Evolutionary conservation across 2,329 filamentous ascomycete species (phyloP).

Genomic region (Fusarium multiceps): DNA sequence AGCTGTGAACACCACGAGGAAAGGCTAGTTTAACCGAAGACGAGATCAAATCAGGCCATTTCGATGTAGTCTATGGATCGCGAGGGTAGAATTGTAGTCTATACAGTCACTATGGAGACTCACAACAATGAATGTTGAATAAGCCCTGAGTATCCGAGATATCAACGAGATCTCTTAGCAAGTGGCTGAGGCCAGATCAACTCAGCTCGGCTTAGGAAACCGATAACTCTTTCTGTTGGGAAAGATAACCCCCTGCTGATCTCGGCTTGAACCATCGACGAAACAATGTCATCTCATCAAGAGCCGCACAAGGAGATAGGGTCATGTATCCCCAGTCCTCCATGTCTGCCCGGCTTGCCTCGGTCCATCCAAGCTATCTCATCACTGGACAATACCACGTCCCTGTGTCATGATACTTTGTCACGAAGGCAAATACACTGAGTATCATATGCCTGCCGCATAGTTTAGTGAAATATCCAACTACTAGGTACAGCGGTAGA

Average conservation of each 20-base stretch:
- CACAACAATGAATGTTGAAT: neutral
- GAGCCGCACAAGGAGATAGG: neutral
- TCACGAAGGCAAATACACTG: neutral
- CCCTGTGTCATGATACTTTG: neutral
- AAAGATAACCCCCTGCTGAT: constrained; percentile 1
- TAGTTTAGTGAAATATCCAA: constrained; percentile 4
- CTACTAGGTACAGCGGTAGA: neutral
- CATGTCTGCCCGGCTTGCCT: constrained; percentile 15
- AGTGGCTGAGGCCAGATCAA: constrained; percentile 7
- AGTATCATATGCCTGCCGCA: neutral
- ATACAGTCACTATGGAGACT: neutral
- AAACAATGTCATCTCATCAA: neutral
- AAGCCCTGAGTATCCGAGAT: constrained; percentile 9
- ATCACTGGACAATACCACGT: neutral
- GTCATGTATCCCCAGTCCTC: constrained; percentile 1
- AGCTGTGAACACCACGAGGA: neutral
- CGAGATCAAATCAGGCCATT: neutral
- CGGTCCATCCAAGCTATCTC: constrained; percentile 9
- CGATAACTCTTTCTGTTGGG: constrained; percentile 22
- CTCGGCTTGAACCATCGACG: neutral
- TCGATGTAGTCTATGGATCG: neutral
- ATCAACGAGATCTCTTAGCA: constrained; percentile 16
- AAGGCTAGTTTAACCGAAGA: constrained; percentile 10
- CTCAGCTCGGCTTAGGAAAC: constrained; percentile 16
- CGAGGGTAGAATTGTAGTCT: neutral